These are phyloP conservation scores for Lactifluus hygrophoroides DNA, from an alignment of 768 basidiomycete species.

Conservation along the genomic window DNA sequence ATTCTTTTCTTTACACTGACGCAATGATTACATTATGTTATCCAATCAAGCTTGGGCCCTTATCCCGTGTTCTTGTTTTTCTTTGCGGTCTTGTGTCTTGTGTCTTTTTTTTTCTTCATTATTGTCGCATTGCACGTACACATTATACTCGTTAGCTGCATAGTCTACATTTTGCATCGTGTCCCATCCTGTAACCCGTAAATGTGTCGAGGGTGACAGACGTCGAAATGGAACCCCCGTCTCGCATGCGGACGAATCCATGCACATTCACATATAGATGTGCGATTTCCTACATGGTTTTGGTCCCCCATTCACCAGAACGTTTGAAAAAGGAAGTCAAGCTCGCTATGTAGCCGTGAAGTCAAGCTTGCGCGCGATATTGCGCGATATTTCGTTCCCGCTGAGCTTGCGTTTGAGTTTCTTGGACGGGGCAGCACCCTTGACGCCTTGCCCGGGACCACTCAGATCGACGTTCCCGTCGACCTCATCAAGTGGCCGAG, in stretches of 20 bases:
- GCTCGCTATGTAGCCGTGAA: conserved; percentile 39
- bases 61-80: neutral
- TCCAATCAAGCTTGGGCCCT: neutral
- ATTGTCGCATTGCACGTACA: conserved; percentile 14
- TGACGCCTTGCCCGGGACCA: conserved; percentile 42
- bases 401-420: conserved; percentile 64
- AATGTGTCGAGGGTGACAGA: neutral
- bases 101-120: neutral
- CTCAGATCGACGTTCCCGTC: conserved; percentile 61
- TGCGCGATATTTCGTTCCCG: conserved; percentile 40
- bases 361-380: conserved; percentile 64
- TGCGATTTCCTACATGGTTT: too few species aligned
- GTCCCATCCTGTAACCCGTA: conserved; percentile 9
- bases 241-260: neutral
- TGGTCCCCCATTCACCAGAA: too few species aligned
- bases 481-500: conserved; percentile 64
- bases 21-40: conserved; percentile 16
- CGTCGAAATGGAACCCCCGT: conserved; percentile 6
- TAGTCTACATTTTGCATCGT: conserved; percentile 21
- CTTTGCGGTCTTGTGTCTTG: neutral
- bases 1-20: neutral
- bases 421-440: conserved; percentile 41
- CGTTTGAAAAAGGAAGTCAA: neutral
- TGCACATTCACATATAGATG: too few species aligned
- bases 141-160: conserved; percentile 20